Evolutionary conservation across 148 eudicot genomes (phyloP), one percentile per base, ranked within the genome.

Genomic region (Drosera capensis): DNA sequence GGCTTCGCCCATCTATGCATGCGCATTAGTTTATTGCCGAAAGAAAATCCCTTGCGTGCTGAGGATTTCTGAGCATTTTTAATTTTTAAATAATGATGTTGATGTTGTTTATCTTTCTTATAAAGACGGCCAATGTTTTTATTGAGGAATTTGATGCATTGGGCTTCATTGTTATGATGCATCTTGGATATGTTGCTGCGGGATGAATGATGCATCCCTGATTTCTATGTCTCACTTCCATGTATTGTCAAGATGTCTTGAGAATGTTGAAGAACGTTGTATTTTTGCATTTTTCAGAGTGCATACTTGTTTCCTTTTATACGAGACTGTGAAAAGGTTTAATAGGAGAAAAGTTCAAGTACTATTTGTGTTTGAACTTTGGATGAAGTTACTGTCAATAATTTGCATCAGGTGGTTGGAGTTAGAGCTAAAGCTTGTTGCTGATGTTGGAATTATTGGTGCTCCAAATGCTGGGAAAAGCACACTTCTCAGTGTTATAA

Each of bases 391-490:
- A 38, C 17, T 45, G 25, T 22, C 36, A 25, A 40, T 52, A 40
- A 40, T 60, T 2, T 62, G 66, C 44, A 60, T 35, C 76, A 84
- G 99, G 93, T 90, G 99, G 99, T 72, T 92, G 65, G 86, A 85
- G 50, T 74, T 85, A 65, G 99, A 92, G 76, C 76, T 92, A 31
- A 92, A 92, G 70, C 71, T 85, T 68, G 95, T 85, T 35, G 99
- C 99, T 16, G 99, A 92, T 72, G 85, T 85, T 62, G 99, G 99
- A 59, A 85, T 92, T 54, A 71, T 92, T 21, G 99, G 99, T 46
- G 94, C 71, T 52, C 95, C 95, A 59, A 92, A 92, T 76, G 95
- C 99, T 28, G 93, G 99, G 43, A 85, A 92, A 74, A 92, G 95
- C 80, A 92, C 99, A 31, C 68, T 78, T 65, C 82, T 92, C 22